A percentile compares a stretch with the other conserved stretches of the same genome.
Conservation (phyloP, 306 rosid genomes). For the Castanea mollissima region DNA sequence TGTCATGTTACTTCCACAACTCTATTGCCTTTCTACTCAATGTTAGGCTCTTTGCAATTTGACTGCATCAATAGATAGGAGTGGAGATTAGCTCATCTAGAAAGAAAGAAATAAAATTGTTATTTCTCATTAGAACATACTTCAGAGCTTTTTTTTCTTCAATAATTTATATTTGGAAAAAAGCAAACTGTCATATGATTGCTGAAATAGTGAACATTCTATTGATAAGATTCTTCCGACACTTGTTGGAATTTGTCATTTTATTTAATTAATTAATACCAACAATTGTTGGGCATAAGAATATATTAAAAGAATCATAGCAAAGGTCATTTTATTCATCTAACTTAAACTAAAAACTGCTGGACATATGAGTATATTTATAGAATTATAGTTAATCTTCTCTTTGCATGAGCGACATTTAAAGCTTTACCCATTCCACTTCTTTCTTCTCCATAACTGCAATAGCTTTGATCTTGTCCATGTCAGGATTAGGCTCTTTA, state of each 20-base stretch:
- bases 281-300: no score
- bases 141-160: neutral
- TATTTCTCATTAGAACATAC: neutral
- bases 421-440: constrained; percentile 21
- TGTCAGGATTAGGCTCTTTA: constrained; percentile 3
- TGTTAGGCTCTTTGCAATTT: constrained; percentile 7
- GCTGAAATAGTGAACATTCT: neutral
- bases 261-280: no score
- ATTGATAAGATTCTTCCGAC: neutral
- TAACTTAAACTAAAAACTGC: neutral
- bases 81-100: neutral
- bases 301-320: no score
- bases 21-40: constrained; percentile 12
- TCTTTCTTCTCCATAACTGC: constrained; percentile 15
- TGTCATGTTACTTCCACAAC: constrained; percentile 19
- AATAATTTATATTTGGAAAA: neutral
- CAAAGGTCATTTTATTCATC: neutral
- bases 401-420: neutral
- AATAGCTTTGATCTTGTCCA: constrained; percentile 21
- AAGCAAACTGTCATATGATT: neutral
- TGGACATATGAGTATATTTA: neutral
- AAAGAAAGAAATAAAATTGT: neutral
- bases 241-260: neutral
- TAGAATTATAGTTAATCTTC: neutral
- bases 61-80: constrained; percentile 22